These are phyloP conservation scores for Pseudogymnoascus sp. DNA, from an alignment of 2,329 filamentous ascomycete species.

Conservation along the genomic window DNA sequence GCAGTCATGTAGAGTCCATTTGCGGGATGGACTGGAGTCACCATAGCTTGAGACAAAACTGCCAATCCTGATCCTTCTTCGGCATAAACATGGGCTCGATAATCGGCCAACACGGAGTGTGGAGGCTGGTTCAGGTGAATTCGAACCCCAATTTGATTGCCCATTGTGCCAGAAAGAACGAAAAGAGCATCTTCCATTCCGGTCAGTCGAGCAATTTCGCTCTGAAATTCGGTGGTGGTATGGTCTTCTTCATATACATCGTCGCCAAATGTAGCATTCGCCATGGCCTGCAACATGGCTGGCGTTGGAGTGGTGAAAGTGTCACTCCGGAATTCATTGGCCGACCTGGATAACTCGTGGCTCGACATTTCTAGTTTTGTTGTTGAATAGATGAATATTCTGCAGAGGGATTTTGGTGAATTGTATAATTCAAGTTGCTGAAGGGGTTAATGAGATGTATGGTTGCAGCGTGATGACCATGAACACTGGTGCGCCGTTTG, in stretches of 20 bases:
- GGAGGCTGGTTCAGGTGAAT: constrained; percentile 73
- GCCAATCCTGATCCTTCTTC: constrained; percentile 62
- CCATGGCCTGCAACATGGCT: constrained; percentile 75
- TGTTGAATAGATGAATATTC: neutral
- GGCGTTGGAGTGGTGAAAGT: constrained; percentile 68
- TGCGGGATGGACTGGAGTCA: constrained; percentile 57
- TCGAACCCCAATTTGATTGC: constrained; percentile 78
- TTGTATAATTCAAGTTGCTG: neutral
- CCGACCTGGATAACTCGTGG: neutral
- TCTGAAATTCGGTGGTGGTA: constrained; percentile 69
- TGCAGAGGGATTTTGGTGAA: neutral
- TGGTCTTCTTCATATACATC: constrained; percentile 78
- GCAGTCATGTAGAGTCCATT: constrained; percentile 54
- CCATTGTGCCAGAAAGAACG: constrained; percentile 88
- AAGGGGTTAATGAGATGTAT: neutral
- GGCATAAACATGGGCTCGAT: constrained; percentile 67
- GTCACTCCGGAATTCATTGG: constrained; percentile 38
- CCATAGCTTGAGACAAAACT: constrained; percentile 61
- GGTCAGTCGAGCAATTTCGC: constrained; percentile 63
- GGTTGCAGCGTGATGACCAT: neutral
- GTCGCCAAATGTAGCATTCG: constrained; percentile 67
- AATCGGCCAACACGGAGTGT: constrained; percentile 71
- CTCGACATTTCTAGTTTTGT: neutral
- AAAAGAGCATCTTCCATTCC: constrained; percentile 72
- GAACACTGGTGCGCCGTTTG: neutral